Evolutionary conservation across 441 rosid species (phyloP).

Genomic region (Syzygium malaccense): DNA sequence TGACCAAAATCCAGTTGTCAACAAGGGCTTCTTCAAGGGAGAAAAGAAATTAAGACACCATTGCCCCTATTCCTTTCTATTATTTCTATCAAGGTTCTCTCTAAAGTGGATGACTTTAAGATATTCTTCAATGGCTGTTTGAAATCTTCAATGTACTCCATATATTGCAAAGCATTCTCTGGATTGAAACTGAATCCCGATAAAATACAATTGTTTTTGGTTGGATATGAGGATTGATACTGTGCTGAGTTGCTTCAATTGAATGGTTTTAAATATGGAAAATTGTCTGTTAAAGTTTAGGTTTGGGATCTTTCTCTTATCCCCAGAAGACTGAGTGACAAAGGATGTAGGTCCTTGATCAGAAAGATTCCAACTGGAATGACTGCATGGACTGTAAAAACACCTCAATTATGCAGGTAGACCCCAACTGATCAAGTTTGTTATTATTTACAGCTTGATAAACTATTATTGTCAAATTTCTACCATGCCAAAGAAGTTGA

Average conservation of each 20-base stretch:
- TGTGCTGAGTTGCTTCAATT: not conserved
- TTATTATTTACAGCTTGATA: not conserved
- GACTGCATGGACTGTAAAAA: too few species aligned
- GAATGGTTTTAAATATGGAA: not conserved
- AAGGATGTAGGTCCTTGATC: not conserved
- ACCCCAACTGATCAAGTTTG: not conserved
- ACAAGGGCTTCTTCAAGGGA: too few species aligned
- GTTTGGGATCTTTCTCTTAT: not conserved
- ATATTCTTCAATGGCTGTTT: too few species aligned
- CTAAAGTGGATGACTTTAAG: too few species aligned
- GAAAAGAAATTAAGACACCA: too few species aligned
- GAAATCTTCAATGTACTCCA: not conserved
- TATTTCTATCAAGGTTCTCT: too few species aligned
- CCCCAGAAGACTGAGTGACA: not conserved
- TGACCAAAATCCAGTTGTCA: too few species aligned
- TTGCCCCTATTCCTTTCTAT: too few species aligned
- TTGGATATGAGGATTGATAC: not conserved
- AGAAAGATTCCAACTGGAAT: not conserved
- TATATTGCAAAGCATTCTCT: not conserved
- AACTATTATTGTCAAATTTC: rapidly evolving
- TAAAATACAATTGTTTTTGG: not conserved
- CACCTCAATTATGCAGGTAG: too few species aligned
- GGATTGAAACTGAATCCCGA: not conserved
- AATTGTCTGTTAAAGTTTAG: not conserved
- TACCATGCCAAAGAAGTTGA: not conserved